A percentile compares a stretch with the other conserved stretches of the same genome.
Conservation (phyloP, 176 grass and related monocot species). For the Pharus latifolius region DNA sequence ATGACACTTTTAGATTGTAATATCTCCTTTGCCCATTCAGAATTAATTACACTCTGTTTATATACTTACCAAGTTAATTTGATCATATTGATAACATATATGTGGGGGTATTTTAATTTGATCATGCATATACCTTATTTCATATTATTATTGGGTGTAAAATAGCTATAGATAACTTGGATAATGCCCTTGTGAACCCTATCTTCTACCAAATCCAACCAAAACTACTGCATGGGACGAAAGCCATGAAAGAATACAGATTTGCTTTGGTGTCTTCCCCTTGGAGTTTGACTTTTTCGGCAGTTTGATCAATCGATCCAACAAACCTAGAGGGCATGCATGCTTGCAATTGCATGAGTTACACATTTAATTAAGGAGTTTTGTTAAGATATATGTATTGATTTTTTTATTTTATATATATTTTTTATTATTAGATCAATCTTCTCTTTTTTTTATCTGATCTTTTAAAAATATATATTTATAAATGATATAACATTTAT, state of each 20-base stretch:
- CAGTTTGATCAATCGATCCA: slow-evolving; percentile 1
- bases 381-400: no score
- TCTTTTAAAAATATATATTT: no score
- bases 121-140: background rate
- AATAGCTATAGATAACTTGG: background rate
- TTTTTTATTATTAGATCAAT: no score
- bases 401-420: no score
- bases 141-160: background rate
- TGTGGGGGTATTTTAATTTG: background rate
- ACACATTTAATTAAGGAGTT: no score
- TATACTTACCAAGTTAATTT: background rate
- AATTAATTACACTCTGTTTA: background rate
- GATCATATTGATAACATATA: no score
- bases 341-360: no score
- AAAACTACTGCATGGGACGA: slow-evolving; percentile 19
- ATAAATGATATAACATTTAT: no score
- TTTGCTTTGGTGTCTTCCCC: slow-evolving; percentile 1
- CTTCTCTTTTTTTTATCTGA: no score
- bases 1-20: background rate
- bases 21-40: background rate
- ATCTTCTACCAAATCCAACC: slow-evolving; percentile 24
- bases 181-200: slow-evolving; percentile 3
- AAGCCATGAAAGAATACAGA: slow-evolving; percentile 5
- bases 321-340: background rate
- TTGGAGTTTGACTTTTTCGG: slow-evolving; percentile 32